Evolutionary conservation across 306 rosid genomes (phyloP).

Genomic region (Chamaecrista fasciculata): DNA sequence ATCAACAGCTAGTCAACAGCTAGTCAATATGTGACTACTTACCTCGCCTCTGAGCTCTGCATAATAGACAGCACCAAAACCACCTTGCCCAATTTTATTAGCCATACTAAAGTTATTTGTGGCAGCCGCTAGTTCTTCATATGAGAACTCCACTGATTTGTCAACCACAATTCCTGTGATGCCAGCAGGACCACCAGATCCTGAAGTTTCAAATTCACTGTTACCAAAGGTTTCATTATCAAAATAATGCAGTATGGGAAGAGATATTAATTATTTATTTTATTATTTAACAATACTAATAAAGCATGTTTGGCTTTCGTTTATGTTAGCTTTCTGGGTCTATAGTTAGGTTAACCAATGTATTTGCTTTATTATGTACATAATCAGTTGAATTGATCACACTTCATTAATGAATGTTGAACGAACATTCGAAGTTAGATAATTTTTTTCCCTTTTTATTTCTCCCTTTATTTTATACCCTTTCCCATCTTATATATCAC

Average conservation of each 20-base stretch:
- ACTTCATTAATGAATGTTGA: too few relatives aligned
- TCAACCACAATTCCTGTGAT: conserved; percentile 68
- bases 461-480: too few relatives aligned
- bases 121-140: conserved; percentile 79
- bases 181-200: conserved; percentile 39
- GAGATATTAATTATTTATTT: too few relatives aligned
- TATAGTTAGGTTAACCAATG: too few relatives aligned
- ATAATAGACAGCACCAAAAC: conserved; percentile 91
- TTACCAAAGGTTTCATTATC: conserved; percentile 36
- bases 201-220: conserved; percentile 35
- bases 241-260: too few relatives aligned
- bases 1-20: neutral
- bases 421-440: too few relatives aligned
- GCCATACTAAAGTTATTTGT: conserved; percentile 74
- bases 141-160: conserved; percentile 87
- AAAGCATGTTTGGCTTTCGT: too few relatives aligned
- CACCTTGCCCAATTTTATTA: conserved; percentile 92
- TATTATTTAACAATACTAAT: too few relatives aligned
- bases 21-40: conserved; percentile 44
- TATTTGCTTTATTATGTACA: too few relatives aligned
- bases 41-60: conserved; percentile 99
- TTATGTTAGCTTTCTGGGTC: too few relatives aligned
- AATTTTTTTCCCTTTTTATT: too few relatives aligned
- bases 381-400: too few relatives aligned
- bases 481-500: neutral